Evolutionary conservation across 169 alveolate species (phyloP).

Genomic region (Eimeria necatrix): DNA sequence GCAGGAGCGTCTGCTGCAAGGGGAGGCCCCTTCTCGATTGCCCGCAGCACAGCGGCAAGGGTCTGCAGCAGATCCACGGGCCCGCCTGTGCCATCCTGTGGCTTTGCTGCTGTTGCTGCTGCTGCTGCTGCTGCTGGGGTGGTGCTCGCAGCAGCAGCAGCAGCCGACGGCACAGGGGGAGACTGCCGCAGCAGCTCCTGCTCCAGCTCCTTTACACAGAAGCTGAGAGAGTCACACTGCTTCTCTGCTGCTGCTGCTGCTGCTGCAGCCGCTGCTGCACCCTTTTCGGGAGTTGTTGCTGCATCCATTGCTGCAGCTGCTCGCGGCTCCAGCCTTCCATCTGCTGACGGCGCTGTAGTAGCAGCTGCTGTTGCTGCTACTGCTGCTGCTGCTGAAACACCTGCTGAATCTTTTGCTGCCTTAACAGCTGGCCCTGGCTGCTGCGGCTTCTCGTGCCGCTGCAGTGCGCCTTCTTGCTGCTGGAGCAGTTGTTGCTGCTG

Average conservation of each 20-base stretch:
- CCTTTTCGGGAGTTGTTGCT: background rate
- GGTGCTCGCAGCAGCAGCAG: background rate
- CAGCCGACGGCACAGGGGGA: background rate
- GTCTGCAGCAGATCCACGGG: conserved; percentile 16
- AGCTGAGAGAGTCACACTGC: background rate
- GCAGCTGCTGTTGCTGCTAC: background rate
- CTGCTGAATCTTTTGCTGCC: background rate
- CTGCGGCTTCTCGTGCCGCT: too few relatives aligned
- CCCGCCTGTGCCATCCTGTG: background rate
- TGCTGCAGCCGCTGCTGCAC: background rate
- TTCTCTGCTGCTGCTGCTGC: background rate
- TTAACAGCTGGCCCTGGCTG: too few relatives aligned
- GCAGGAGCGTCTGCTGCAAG: background rate
- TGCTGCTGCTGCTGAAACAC: background rate
- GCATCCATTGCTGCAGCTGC: background rate
- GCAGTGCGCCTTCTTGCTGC: too few relatives aligned
- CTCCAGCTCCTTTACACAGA: background rate
- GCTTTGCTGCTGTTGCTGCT: background rate
- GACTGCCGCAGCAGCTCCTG: conserved; percentile 5
- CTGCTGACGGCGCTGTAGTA: background rate
- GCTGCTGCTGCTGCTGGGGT: background rate
- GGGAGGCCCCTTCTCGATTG: background rate
- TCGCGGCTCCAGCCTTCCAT: background rate
- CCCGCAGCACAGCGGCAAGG: background rate
- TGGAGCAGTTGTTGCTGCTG: too few relatives aligned